Evolutionary conservation across 495 filamentous ascomycete genomes (phyloP), one percentile per base, ranked within the genome.

Genomic region (Lasiosphaeriaceae sp.): DNA sequence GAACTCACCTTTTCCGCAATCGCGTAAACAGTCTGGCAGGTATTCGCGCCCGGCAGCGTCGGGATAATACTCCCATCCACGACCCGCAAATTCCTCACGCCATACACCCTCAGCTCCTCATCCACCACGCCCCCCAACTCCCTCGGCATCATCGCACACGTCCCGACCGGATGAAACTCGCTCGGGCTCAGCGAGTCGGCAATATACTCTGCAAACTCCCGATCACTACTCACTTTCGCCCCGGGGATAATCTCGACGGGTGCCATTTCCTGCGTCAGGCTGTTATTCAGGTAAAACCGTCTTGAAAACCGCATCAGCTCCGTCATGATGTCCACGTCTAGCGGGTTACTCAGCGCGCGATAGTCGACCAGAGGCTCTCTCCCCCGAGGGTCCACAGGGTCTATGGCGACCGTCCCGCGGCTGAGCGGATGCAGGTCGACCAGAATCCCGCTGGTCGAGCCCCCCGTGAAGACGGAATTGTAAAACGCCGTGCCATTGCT

Each of bases 91-190:
- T 49, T 53, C 50, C 63, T 46, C 3, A 73, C 65, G 1, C 74
- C 75, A 50, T 77, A 78, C 8, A 80, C 77, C 57, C 55, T 65
- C 12, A 78, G 56, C 45, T 60, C 56, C 62, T 72, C 66, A 50
- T 77, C 72, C 21, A 80, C 77, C 11, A 80, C 76, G 5, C 83
- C 83, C 14, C 82, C 82, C 1, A 78, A 59, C 55, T 77, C 74
- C 39, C 70, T 65, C 17, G 83, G 82, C 68, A 85, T 65, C 82
- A 71, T 73, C 5, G 70, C 60, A 23, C 65, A 68, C 22, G 71
- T 75, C 1, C 73, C 70, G 1, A 67, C 69, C 9, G 74, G 74
- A 48, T 80, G 76, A 49, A 67, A 79, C 50, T 75, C 69, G 23
- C 66, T 73, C 21, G 74, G 74, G 16, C 52, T 67, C 3, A 75